phyloP scores from a whole-genome alignment of 2,329 filamentous ascomycete species.

The Amauroascus niger region DNA sequence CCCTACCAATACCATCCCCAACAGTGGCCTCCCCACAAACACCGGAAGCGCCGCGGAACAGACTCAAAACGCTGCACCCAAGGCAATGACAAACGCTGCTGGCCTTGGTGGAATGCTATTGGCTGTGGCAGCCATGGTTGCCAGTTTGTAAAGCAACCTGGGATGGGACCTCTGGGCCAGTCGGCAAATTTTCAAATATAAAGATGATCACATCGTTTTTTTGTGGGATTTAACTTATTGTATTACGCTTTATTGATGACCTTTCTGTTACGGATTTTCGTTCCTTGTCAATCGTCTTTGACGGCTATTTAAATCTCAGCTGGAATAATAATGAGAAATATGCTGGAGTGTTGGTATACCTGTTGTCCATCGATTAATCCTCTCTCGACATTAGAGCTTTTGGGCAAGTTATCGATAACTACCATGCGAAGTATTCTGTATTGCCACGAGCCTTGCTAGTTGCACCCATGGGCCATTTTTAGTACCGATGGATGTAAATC shows the following conservation, averaged over 20 bases:
- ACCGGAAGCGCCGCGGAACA: slow-evolving; percentile 4
- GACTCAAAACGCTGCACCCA: slow-evolving; percentile 10
- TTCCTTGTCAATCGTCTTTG: not conserved
- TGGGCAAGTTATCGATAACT: no score
- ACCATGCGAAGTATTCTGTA: no score
- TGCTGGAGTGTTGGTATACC: no score
- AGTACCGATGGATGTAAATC: no score
- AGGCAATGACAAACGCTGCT: slow-evolving; percentile 3
- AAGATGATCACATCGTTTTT: no score
- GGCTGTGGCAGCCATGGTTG: slow-evolving; percentile 11
- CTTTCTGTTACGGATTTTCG: not conserved
- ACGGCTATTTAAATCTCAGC: not conserved
- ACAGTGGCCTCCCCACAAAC: slow-evolving; percentile 2
- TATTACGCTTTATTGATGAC: slow-evolving; percentile 1
- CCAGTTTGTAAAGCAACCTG: not conserved
- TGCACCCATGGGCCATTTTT: no score
- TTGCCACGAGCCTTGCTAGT: no score
- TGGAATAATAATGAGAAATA: not conserved
- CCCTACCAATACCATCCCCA: slow-evolving; percentile 9
- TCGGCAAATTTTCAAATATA: not conserved
- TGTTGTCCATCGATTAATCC: no score
- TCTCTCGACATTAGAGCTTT: no score
- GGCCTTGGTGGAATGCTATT: slow-evolving; percentile 7
- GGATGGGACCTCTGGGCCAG: not conserved
- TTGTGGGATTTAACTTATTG: not conserved